Evolutionary conservation across 805 yeast species (phyloP).

Genomic region (Starmerella geochares): DNA sequence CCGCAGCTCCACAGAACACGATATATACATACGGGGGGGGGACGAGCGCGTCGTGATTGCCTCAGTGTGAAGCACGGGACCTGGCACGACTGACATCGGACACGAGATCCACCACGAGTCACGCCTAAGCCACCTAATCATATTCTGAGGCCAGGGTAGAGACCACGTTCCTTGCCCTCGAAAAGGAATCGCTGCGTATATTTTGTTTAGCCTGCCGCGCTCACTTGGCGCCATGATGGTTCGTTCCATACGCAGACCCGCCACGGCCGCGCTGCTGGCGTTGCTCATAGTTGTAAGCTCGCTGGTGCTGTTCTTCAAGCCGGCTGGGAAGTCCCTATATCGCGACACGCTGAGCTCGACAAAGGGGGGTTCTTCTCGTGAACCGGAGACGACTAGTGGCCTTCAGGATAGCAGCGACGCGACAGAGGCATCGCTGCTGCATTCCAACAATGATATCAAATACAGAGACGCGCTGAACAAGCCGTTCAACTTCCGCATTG

Average conservation of each 20-base stretch:
- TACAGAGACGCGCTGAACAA: not conserved
- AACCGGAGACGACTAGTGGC: not conserved
- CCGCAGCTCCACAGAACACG: not conserved
- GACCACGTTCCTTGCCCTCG: not conserved
- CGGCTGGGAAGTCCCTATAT: not conserved
- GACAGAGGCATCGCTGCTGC: not conserved
- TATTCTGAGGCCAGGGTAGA: not conserved
- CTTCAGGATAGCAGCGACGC: not conserved
- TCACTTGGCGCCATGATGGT: not conserved
- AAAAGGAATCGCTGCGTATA: not conserved
- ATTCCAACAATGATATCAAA: not conserved
- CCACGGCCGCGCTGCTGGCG: not conserved
- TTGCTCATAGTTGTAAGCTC: not conserved
- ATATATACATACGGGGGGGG: too few relatives aligned
- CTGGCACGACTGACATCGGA: too few relatives aligned
- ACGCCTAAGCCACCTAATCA: not conserved
- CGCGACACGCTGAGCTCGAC: not conserved
- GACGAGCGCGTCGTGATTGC: too few relatives aligned
- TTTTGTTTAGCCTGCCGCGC: not conserved
- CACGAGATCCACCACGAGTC: too few relatives aligned
- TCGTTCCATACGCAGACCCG: not conserved
- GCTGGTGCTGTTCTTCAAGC: not conserved
- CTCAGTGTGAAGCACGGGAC: too few relatives aligned
- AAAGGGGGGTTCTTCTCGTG: not conserved
- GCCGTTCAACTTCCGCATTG: conserved; percentile 5